A percentile compares a stretch with the other conserved stretches of the same genome.
Conservation (phyloP, 2,329 filamentous ascomycete genomes). For the Coniochaeta ligniaria region DNA sequence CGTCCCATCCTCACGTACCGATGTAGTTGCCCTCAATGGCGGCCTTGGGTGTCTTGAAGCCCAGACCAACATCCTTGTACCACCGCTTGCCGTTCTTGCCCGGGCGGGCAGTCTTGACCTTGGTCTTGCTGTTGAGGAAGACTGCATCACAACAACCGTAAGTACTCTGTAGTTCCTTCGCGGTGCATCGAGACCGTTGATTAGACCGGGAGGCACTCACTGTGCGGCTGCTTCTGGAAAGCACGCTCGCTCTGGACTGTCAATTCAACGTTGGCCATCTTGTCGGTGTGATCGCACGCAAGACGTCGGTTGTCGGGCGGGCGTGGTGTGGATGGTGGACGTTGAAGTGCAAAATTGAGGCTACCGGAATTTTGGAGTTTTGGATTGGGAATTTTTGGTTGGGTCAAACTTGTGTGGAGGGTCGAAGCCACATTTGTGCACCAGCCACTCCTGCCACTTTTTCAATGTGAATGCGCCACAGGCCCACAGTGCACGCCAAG, state of each 20-base stretch:
- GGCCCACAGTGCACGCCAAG: too few relatives aligned
- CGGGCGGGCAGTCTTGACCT: constrained; percentile 74
- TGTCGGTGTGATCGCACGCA: constrained; percentile 44
- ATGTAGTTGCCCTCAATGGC: constrained; percentile 99
- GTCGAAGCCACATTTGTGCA: constrained; percentile 1
- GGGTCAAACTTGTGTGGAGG: constrained; percentile 2
- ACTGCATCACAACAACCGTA: constrained; percentile 28
- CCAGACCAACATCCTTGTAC: constrained; percentile 99
- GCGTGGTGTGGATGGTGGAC: constrained; percentile 15
- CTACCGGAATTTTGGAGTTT: constrained; percentile 17
- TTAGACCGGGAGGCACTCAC: constrained; percentile 12
- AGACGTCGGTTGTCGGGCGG: constrained; percentile 19
- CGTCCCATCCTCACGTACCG: constrained; percentile 60
- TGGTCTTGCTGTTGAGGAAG: constrained; percentile 96
- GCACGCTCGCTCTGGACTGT: constrained; percentile 99
- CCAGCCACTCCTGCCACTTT: constrained; percentile 1
- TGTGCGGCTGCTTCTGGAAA: constrained; percentile 99
- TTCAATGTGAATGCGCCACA: background rate
- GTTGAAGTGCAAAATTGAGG: constrained; percentile 15
- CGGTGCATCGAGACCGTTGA: background rate
- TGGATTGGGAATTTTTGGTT: constrained; percentile 14
- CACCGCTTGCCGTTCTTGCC: constrained; percentile 88
- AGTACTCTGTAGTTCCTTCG: background rate
- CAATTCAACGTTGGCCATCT: constrained; percentile 88
- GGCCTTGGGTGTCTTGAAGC: constrained; percentile 96